phyloP scores from a whole-genome alignment of 495 filamentous ascomycete species.

The Amorphotheca resinae region DNA sequence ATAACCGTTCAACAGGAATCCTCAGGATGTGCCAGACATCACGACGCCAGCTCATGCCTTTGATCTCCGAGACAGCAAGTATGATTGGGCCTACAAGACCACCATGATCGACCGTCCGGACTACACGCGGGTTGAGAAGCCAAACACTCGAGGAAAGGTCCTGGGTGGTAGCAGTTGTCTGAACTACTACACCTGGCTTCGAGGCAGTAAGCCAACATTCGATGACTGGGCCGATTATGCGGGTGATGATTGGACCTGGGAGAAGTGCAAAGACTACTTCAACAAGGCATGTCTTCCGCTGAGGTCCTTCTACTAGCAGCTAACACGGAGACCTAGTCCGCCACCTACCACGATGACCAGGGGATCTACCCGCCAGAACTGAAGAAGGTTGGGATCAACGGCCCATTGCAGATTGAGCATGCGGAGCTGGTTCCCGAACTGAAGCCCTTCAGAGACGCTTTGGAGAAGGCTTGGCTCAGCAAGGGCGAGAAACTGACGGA shows the following conservation, averaged over 20 bases:
- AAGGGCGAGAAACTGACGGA: slow-evolving; percentile 39
- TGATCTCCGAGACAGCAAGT: slow-evolving; percentile 30
- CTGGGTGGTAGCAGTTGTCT: slow-evolving; percentile 39
- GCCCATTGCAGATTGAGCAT: slow-evolving; percentile 40
- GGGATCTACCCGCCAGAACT: slow-evolving; percentile 26
- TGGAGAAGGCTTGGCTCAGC: slow-evolving; percentile 43
- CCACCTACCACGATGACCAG: slow-evolving; percentile 38
- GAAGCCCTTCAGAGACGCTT: slow-evolving; percentile 40
- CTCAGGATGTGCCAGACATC: slow-evolving; percentile 30
- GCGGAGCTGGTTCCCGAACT: slow-evolving; percentile 42
- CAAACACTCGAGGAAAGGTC: slow-evolving; percentile 42
- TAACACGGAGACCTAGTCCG: slow-evolving; percentile 8
- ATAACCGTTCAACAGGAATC: slow-evolving; percentile 31
- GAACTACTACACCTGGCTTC: slow-evolving; percentile 36
- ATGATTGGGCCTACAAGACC: slow-evolving; percentile 53
- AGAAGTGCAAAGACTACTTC: slow-evolving; percentile 34
- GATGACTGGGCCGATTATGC: slow-evolving; percentile 29
- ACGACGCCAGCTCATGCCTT: slow-evolving; percentile 33
- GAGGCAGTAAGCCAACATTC: slow-evolving; percentile 25
- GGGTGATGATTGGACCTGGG: slow-evolving; percentile 28
- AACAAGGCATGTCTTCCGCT: slow-evolving; percentile 42
- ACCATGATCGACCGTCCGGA: slow-evolving; percentile 49
- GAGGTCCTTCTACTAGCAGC: not conserved
- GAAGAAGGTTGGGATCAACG: slow-evolving; percentile 26
- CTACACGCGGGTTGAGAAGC: slow-evolving; percentile 50